phyloP scores from a whole-genome alignment of 129 eudicot species.

The Lonicera japonica region DNA sequence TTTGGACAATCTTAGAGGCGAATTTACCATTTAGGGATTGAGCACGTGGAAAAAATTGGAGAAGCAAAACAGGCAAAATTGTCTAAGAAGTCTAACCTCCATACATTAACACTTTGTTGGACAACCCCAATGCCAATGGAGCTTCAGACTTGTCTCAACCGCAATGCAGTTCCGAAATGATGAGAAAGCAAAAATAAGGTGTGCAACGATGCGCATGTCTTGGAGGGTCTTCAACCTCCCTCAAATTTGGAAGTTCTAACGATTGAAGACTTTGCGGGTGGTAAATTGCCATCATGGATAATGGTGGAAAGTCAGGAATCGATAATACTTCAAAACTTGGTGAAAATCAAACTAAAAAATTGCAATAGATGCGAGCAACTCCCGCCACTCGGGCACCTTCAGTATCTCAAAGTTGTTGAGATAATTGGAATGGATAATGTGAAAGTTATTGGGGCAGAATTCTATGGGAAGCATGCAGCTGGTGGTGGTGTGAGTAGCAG shows the following conservation, averaged over 20 bases:
- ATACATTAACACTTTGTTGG: too few species aligned
- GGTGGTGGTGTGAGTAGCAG: too few species aligned
- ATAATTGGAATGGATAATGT: too few species aligned
- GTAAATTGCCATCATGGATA: slow-evolving; percentile 17
- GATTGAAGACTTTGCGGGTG: background rate
- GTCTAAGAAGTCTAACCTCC: slow-evolving; percentile 4
- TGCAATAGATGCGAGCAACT: background rate
- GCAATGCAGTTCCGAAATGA: background rate
- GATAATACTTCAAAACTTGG: background rate
- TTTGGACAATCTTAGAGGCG: too few species aligned
- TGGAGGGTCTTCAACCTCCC: slow-evolving; percentile 15
- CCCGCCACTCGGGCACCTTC: too few species aligned
- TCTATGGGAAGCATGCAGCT: too few species aligned
- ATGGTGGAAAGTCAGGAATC: background rate
- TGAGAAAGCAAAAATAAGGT: background rate
- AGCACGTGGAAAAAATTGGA: too few species aligned
- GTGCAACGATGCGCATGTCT: slow-evolving; percentile 11
- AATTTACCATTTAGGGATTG: too few species aligned
- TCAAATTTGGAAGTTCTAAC: background rate
- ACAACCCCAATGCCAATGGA: too few species aligned
- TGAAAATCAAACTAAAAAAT: background rate
- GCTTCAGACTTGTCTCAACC: too few species aligned
- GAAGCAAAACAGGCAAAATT: slow-evolving; percentile 18
- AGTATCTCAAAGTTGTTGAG: too few species aligned
- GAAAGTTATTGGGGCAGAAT: too few species aligned